Evolutionary conservation across 176 grass and related monocot genomes (phyloP).

Genomic region (Triticum urartu): DNA sequence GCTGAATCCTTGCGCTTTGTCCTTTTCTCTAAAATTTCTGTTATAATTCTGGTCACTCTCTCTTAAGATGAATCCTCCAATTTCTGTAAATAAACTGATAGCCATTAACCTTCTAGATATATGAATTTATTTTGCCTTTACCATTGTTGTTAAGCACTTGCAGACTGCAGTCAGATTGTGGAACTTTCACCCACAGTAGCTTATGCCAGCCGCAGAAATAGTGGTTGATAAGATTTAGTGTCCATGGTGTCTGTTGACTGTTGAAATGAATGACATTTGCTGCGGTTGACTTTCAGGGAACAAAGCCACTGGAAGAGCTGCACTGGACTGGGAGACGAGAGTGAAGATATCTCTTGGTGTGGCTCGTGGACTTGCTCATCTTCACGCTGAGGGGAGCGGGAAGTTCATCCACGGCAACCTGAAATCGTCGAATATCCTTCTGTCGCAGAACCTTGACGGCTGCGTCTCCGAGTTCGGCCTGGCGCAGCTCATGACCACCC

Average conservation of each 20-base stretch:
- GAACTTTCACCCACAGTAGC: neutral
- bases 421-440: slow-evolving; percentile 83
- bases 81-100: neutral
- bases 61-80: neutral
- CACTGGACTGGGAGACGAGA: slow-evolving; percentile 79
- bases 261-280: slow-evolving; percentile 23
- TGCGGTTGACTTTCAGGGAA: slow-evolving; percentile 49
- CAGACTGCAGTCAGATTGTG: neutral
- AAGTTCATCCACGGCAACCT: slow-evolving; percentile 94
- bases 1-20: neutral
- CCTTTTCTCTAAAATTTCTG: neutral
- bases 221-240: neutral
- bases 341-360: slow-evolving; percentile 74
- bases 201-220: neutral
- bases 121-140: neutral
- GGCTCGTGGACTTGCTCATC: slow-evolving; percentile 68
- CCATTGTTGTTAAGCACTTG: neutral
- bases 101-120: neutral
- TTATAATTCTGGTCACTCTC: neutral
- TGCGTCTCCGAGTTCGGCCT: slow-evolving; percentile 76
- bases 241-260: neutral
- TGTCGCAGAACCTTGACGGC: slow-evolving; percentile 56
- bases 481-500: slow-evolving; percentile 67
- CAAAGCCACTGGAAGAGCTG: slow-evolving; percentile 53
- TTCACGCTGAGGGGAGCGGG: slow-evolving; percentile 73